Base-by-base conservation (phyloP, 768 basidiomycete species). In the Coprinellus aureogranulatus region DNA sequence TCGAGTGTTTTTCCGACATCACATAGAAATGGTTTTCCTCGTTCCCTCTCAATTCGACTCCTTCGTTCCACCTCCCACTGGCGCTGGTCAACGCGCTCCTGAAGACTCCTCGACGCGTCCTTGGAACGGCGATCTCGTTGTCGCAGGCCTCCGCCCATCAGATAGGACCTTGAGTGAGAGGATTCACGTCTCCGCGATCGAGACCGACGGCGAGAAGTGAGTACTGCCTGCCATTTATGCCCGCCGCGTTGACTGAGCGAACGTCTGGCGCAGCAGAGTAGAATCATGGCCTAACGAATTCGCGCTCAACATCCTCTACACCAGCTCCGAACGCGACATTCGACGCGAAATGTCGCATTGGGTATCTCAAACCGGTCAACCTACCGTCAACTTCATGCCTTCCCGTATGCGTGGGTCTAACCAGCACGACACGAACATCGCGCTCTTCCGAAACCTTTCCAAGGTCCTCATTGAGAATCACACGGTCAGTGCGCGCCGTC, bases 161-260 rank as follows among this genome's bases (percentile, higher is more conserved):
- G 79, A 81, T 65, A 75, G 74, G 62, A 72, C 71, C 60, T 75
- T 74, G 64, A 78, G 69, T 62, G 82, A 83, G 65, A 78, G 80
- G 58, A 75, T 87, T 50, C 76, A 72, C 53, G 82, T 86, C 63
- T 84, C 84, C 27, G 85, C 84, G 25, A 84, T 85, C 42, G 86
- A 88, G 72, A 86, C 83, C 31, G 86, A 86, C 66, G 85, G 86
- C n/a, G 83, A 87, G 63, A 84, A 78, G 86, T 88, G 76, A 68
- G 84, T 77, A 47, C 45, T 56, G 54, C 54, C 37, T 44, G 40
- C 42, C 47, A 25, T 40, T 53, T 42, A 49, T 56, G 8, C 41
- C 18, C 55, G 60, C 53, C 59, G 62, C 59, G 54, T 65, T 77
- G 59, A 72, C 68, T 69, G 45, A 58, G 52, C 63, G 62, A 65